Evolutionary conservation across 202 grass and related monocot species (phyloP).

Genomic region (Dendrocalamus latiflorus): DNA sequence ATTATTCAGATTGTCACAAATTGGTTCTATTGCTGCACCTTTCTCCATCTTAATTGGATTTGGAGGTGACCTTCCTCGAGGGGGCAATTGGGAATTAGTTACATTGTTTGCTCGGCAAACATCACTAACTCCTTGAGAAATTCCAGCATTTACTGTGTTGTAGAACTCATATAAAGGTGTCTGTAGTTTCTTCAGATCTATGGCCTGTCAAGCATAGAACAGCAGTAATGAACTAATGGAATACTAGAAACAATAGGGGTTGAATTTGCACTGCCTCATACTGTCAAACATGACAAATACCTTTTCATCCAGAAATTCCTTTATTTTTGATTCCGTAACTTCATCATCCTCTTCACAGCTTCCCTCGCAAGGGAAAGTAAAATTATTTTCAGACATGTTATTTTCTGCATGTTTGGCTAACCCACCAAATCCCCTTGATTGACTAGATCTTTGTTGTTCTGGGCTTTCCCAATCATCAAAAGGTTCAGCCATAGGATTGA

Average conservation of each 20-base stretch:
- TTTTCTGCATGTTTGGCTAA: slow-evolving; percentile 36
- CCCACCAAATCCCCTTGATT: slow-evolving; percentile 39
- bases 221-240: background rate
- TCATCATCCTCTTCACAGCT: slow-evolving; percentile 72
- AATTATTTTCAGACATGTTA: slow-evolving; percentile 47
- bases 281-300: slow-evolving; percentile 26
- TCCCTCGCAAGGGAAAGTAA: slow-evolving; percentile 55
- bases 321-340: slow-evolving; percentile 61
- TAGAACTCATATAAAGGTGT: slow-evolving; percentile 91
- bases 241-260: background rate
- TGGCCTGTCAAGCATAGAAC: slow-evolving; percentile 38
- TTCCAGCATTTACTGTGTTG: slow-evolving; percentile 59
- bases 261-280: background rate
- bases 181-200: slow-evolving; percentile 90
- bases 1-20: slow-evolving; percentile 38
- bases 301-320: slow-evolving; percentile 69
- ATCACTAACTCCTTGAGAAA: slow-evolving; percentile 39
- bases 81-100: slow-evolving; percentile 37
- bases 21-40: slow-evolving; percentile 41
- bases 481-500: slow-evolving; percentile 79
- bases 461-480: slow-evolving; percentile 67
- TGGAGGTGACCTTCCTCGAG: slow-evolving; percentile 20
- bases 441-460: slow-evolving; percentile 41
- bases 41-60: slow-evolving; percentile 13
- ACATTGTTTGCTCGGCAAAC: slow-evolving; percentile 42